Percentiles rank a stretch among this genome's conserved stretches.
These are phyloP conservation scores for Sporothrix pallida DNA, from an alignment of 2,329 filamentous ascomycete genomes.

Conservation along the genomic window DNA sequence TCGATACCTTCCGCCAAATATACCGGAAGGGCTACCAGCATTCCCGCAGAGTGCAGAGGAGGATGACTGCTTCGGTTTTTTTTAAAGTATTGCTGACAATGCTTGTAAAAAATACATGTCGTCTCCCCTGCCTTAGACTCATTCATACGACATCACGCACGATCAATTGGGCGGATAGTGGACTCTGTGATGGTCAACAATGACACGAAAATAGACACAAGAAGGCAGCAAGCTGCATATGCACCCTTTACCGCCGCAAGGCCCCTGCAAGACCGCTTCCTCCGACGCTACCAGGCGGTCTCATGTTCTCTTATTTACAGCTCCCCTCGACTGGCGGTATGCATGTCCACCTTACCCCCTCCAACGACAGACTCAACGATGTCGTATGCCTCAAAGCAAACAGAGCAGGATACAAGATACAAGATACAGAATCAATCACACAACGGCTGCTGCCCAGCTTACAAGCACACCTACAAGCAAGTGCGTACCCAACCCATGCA, in stretches of 20 bases:
- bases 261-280: slow-evolving; percentile 12
- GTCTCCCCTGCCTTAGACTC: neutral
- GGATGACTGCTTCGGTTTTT: neutral
- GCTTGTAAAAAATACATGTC: neutral
- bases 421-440: too few relatives aligned
- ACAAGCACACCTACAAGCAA: neutral
- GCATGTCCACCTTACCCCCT: neutral
- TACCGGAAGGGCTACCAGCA: neutral
- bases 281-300: neutral
- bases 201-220: slow-evolving; percentile 27
- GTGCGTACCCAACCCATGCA: slow-evolving; percentile 11
- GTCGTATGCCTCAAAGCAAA: neutral
- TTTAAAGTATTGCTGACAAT: neutral
- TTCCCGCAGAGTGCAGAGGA: neutral
- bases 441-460: slow-evolving; percentile 4
- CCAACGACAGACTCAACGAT: neutral
- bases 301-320: slow-evolving; percentile 21
- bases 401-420: neutral
- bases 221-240: slow-evolving; percentile 23
- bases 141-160: neutral
- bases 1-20: neutral
- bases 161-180: neutral
- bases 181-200: neutral
- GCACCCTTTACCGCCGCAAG: slow-evolving; percentile 19
- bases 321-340: slow-evolving; percentile 27